These are phyloP conservation scores for Myriosclerotinia scirpicola DNA, from an alignment of 2,329 filamentous ascomycete species.

Conservation along the genomic window DNA sequence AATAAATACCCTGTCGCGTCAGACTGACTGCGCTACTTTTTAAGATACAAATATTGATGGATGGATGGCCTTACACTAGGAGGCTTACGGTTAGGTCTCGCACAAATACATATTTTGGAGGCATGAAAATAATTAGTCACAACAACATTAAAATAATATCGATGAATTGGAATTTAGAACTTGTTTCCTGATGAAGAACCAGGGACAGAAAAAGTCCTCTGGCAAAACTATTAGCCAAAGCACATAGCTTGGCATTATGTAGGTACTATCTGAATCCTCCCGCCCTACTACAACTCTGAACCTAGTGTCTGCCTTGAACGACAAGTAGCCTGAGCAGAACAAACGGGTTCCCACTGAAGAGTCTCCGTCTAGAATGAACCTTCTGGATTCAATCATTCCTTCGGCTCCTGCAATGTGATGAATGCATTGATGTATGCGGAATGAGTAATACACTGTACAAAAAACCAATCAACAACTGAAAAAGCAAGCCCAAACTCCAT, in stretches of 20 bases:
- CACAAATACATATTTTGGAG: constrained; percentile 13
- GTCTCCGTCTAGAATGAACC: constrained; percentile 10
- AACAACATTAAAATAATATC: constrained; percentile 24
- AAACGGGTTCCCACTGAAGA: constrained; percentile 19
- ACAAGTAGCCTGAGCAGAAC: constrained; percentile 15
- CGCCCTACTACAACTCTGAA: constrained; percentile 15
- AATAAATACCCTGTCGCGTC: constrained; percentile 29
- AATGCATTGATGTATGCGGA: constrained; percentile 18
- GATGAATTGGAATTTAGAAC: constrained; percentile 19
- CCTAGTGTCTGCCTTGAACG: constrained; percentile 2
- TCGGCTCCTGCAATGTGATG: constrained; percentile 10
- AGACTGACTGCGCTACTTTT: constrained; percentile 12
- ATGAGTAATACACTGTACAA: constrained; percentile 27
- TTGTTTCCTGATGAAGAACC: constrained; percentile 18
- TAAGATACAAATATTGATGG: constrained; percentile 17
- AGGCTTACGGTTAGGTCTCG: constrained; percentile 21
- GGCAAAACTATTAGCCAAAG: constrained; percentile 36
- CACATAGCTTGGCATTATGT: constrained; percentile 27
- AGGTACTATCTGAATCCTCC: constrained; percentile 31
- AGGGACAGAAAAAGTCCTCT: constrained; percentile 29
- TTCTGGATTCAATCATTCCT: constrained; percentile 10
- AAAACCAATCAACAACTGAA: constrained; percentile 26
- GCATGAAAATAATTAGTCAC: constrained; percentile 31
- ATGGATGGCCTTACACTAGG: constrained; percentile 25
- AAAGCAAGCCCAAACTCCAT: constrained; percentile 19